These are phyloP conservation scores for Colletotrichum gloeosporioides DNA, from an alignment of 2,329 filamentous ascomycete genomes.

Conservation along the genomic window DNA sequence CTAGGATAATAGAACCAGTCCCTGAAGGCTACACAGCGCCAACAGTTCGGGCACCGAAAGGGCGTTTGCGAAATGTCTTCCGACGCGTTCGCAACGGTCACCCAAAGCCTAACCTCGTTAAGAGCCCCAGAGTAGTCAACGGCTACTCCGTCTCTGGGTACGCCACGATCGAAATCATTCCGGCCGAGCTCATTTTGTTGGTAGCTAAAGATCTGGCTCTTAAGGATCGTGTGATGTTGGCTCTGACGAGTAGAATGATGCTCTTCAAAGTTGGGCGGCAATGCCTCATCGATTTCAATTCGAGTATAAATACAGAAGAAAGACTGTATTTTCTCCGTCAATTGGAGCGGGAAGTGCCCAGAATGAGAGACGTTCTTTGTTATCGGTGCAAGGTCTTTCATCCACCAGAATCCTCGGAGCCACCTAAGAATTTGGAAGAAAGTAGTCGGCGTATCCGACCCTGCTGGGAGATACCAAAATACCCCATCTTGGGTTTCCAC, in stretches of 20 bases:
- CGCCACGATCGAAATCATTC: background rate
- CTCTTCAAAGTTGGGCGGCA: background rate
- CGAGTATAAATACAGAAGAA: too few species aligned
- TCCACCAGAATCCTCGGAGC: background rate
- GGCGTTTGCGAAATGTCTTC: background rate
- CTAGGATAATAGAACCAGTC: background rate
- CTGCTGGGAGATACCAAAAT: background rate
- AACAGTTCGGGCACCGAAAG: background rate
- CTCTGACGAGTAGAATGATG: background rate
- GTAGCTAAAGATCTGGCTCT: accelerated
- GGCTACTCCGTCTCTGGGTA: background rate
- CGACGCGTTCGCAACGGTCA: background rate
- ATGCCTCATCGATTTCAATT: too few species aligned
- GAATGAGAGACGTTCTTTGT: background rate
- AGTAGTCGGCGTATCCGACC: accelerated
- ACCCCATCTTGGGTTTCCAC: too few species aligned
- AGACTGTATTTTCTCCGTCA: background rate
- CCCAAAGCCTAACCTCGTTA: background rate
- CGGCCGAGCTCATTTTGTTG: background rate
- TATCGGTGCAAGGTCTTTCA: accelerated
- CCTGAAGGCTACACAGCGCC: background rate
- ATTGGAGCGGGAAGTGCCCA: accelerated
- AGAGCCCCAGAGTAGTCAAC: background rate
- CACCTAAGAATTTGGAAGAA: background rate
- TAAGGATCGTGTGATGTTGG: accelerated